Base-by-base conservation (phyloP, 352 stramenopile genomes). In the Pythium insidiosum region DNA sequence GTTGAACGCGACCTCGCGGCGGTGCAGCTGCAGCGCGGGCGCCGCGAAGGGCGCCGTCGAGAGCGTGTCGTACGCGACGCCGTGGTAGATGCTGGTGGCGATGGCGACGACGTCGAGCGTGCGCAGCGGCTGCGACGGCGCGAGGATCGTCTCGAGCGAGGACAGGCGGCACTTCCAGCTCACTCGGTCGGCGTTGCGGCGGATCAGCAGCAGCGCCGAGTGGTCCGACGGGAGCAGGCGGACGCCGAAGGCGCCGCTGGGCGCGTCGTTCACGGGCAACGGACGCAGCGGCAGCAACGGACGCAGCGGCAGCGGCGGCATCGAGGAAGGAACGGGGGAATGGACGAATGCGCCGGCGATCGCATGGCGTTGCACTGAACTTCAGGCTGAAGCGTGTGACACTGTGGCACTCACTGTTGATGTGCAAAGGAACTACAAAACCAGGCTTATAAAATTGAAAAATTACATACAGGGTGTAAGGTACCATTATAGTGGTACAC, bases 231-330 rank as follows among this genome's bases (percentile, higher is more conserved):
- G 33, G 28, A 37, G 21, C 21, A 43, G 29, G 22, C 47, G 47
- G 28, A 54, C 43, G n/a, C 31, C 9, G 30, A 43, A 47, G 22
- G 29, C 29, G 7, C 38, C 38, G 16, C 30, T 38, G 12, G 30
- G 47, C 2, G 29, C 25, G 31, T 54, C 47, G 23, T 54, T 54
- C n/a, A 54, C 28, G 13, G 47, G 38, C 38, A 54, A 38, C 16
- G 25, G 28, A 11, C 47, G 47, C 38, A 38, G 28, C 22, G 47
- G 47, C 4, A 54, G 38, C 30, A 54, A n/a, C n/a, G n/a, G n/a
- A n/a, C n/a, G n/a, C n/a, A n/a, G n/a, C n/a, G n/a, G n/a, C n/a
- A n/a, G n/a, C n/a, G n/a, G 47, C 29, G 43, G 11, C 43, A 50
- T 50, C n/a, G n/a, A n/a, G n/a, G n/a, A n/a, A n/a, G n/a, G n/a